Evolutionary conservation across 441 rosid species (phyloP), one percentile per base, ranked within the genome.

Genomic region (Metrosideros polymorpha): DNA sequence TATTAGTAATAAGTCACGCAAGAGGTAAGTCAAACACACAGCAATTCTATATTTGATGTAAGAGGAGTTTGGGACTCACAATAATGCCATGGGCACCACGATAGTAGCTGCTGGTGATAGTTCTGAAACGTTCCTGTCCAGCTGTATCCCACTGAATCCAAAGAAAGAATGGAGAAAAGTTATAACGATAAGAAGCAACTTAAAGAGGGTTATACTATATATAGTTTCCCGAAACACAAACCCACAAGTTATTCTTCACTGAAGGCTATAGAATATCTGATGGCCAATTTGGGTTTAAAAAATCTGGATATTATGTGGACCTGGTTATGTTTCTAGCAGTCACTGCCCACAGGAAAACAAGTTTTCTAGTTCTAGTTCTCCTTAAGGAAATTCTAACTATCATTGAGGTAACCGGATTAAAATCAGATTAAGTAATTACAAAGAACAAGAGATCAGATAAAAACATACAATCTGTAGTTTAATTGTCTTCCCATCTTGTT

Each of bases 401-500:
- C 79, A 71, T 22, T 25, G 27, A 22, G 10, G 10, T n/a, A 30
- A 83, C 55, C 17, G 10, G 45, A n/a, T 35, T 35, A 51, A 83
- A 45, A 82, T 49, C 84, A 82, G 42, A 82, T 47, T 14, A 71
- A 17, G 45, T 12, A 82, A 47, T 55, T 9, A 50, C 45, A 83
- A 25, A 32, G 29, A 52, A 52, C 55, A 82, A 27, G 55, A 82
- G 32, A 83, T 83, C 32, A 22, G 30, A 83, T 15, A 83, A 83
- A 45, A 84, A 91, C 97, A 92, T 91, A 96, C 99, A 84, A 97
- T 95, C 92, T 97, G 99, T 84, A 97, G 97, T 91, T 97, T 97
- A 89, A 96, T 94, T 86, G 99, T 97, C 88, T 97, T 96, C 39
- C 98, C 98, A 88, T 97, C 98, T 86, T 97, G 99, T 89, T 97